Percentiles rank a stretch among this genome's conserved stretches.
phyloP scores from a whole-genome alignment of 495 filamentous ascomycete species.

The Xylaria intraflava region DNA sequence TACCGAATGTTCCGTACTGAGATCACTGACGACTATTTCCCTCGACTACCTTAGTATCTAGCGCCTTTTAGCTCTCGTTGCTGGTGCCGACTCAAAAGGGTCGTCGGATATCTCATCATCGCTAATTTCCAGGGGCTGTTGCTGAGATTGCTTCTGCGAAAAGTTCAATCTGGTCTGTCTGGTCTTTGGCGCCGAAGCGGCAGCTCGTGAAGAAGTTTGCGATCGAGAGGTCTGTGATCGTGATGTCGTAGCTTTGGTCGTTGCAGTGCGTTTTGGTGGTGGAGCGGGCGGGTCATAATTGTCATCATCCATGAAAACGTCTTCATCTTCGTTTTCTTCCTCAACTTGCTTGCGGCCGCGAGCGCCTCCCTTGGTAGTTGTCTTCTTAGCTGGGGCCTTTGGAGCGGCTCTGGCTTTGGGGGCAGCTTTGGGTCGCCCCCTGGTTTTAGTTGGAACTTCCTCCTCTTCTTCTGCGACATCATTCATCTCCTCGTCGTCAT shows the following conservation, averaged over 20 bases:
- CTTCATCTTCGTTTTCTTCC: slow-evolving; percentile 57
- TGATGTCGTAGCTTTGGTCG: slow-evolving; percentile 25
- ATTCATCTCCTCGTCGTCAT: slow-evolving; percentile 36
- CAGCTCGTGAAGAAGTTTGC: slow-evolving; percentile 47
- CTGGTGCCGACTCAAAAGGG: slow-evolving; percentile 61
- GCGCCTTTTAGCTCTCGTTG: slow-evolving; percentile 24
- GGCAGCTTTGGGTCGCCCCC: slow-evolving; percentile 27
- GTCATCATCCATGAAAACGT: slow-evolving; percentile 59
- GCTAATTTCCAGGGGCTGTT: slow-evolving; percentile 51
- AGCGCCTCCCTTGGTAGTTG: slow-evolving; percentile 32
- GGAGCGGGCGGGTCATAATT: slow-evolving; percentile 42
- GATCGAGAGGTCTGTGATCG: slow-evolving; percentile 44
- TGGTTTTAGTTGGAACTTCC: slow-evolving; percentile 18
- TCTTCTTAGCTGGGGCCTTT: slow-evolving; percentile 31
- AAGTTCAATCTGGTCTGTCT: slow-evolving; percentile 73
- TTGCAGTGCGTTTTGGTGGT: slow-evolving; percentile 30
- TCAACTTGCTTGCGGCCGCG: slow-evolving; percentile 47
- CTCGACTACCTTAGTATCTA: not conserved
- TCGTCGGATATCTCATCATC: slow-evolving; percentile 77
- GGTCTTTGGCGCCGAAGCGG: slow-evolving; percentile 29
- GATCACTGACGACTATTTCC: not conserved
- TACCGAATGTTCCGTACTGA: not conserved
- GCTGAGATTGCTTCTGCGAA: slow-evolving; percentile 43
- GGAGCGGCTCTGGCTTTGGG: slow-evolving; percentile 33
- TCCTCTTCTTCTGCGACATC: slow-evolving; percentile 23